A percentile compares a stretch with the other conserved stretches of the same genome.
Evolutionary conservation across 1,139 yeast genomes (phyloP).

Genomic region (Zygosaccharomyces pseudobailii): DNA sequence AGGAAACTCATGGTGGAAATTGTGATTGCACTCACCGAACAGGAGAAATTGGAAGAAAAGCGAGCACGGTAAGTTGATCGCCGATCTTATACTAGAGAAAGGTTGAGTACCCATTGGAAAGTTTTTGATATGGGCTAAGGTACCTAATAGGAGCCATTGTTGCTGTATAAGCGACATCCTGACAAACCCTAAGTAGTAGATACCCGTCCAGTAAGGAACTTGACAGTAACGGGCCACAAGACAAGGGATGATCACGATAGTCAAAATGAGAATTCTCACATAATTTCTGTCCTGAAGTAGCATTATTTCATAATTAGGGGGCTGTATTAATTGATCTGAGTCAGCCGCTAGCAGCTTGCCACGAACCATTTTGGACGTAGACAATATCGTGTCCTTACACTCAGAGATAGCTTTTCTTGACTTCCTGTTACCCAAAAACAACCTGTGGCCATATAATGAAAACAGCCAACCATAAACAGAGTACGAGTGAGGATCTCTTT

Average conservation of each 20-base stretch:
- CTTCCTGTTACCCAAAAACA: slow-evolving; percentile 26
- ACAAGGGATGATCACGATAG: slow-evolving; percentile 49
- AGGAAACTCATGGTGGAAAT: slow-evolving; percentile 72
- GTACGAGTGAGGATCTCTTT: slow-evolving; percentile 57
- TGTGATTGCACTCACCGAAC: slow-evolving; percentile 63
- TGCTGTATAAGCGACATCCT: slow-evolving; percentile 57
- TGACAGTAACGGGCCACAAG: slow-evolving; percentile 41
- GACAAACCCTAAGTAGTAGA: slow-evolving; percentile 58
- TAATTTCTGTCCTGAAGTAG: slow-evolving; percentile 58
- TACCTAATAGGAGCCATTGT: slow-evolving; percentile 50
- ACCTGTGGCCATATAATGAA: slow-evolving; percentile 28
- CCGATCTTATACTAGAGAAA: slow-evolving; percentile 59
- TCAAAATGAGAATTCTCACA: slow-evolving; percentile 40
- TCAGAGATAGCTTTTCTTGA: slow-evolving; percentile 53
- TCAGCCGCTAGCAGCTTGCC: slow-evolving; percentile 27
- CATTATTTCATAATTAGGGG: slow-evolving; percentile 39
- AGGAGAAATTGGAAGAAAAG: slow-evolving; percentile 48
- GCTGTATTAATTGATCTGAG: slow-evolving; percentile 30
- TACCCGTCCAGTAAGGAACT: slow-evolving; percentile 51
- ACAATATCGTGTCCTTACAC: slow-evolving; percentile 57
- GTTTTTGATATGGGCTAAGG: slow-evolving; percentile 49
- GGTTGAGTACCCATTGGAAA: slow-evolving; percentile 42
- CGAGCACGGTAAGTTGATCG: slow-evolving; percentile 38
- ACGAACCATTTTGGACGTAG: slow-evolving; percentile 40
- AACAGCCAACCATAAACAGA: slow-evolving; percentile 33